Conservation (phyloP, 2,329 filamentous ascomycete genomes). For the Aspergillus ochraceus region DNA sequence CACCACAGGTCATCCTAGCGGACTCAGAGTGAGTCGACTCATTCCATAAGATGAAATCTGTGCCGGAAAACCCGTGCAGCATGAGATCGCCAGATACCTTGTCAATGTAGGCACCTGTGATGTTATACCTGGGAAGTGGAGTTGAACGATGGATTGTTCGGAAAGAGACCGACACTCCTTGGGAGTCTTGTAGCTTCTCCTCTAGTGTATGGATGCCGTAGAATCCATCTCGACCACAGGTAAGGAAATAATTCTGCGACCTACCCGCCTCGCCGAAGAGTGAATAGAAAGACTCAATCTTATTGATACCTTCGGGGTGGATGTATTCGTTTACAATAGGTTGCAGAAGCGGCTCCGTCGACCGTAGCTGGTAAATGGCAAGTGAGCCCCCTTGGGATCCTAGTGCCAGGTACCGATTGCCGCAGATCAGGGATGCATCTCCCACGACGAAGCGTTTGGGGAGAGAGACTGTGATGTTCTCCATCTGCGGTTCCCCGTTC, state of each 20-base stretch:
- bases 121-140: constrained; percentile 71
- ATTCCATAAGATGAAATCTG: constrained; percentile 79
- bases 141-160: constrained; percentile 65
- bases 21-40: constrained; percentile 69
- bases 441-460: constrained; percentile 54
- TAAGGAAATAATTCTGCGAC: constrained; percentile 53
- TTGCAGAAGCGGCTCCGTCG: constrained; percentile 20
- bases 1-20: constrained; percentile 75
- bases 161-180: constrained; percentile 36
- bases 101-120: constrained; percentile 70
- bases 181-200: constrained; percentile 1
- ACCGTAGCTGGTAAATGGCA: constrained; percentile 44
- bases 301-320: constrained; percentile 68
- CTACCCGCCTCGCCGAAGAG: constrained; percentile 13
- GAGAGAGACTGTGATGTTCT: constrained; percentile 26
- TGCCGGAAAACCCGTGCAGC: constrained; percentile 78
- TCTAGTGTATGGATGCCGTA: constrained; percentile 63
- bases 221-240: constrained; percentile 74
- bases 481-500: constrained; percentile 40
- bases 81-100: constrained; percentile 57
- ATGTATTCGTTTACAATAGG: constrained; percentile 28
- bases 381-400: constrained; percentile 59
- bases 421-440: constrained; percentile 43
- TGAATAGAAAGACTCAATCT: constrained; percentile 46
- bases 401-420: constrained; percentile 44